Base-by-base conservation (phyloP, 2,329 filamentous ascomycete species). In the Beauveria brongniartii region DNA sequence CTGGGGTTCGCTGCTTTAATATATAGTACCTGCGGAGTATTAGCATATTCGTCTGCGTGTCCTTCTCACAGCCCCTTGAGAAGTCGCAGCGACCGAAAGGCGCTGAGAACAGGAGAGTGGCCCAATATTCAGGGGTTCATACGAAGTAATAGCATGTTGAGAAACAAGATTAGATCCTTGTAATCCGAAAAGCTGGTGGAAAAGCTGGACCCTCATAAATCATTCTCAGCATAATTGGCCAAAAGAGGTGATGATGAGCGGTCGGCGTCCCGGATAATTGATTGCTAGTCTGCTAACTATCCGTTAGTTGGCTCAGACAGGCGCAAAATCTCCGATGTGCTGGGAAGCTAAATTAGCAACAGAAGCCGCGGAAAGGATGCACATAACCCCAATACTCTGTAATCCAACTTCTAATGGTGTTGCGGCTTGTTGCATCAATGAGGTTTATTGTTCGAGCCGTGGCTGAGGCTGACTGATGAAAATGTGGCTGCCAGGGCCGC, bases 381-480 rank as follows among this genome's bases (percentile, higher is more conserved):
- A 37, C 6, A 37, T 14, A 5, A 37, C 12, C 16, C 34, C 9
- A 37, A 14, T 34, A 14, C 30, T 12, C 24, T 58, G 43, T 43
- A 30, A 24, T 18, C 47, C 47, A 44, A 51, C 47, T 24, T 34
- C 37, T 34, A n/a, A 6, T 58, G 55, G 55, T 28, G 22, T 28
- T 6, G 24, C 34, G 44, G 55, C 5, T 58, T 52, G 24, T 52
- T 44, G 56, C 47, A 37, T 24, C n/a, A 12, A 43, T 52, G 56
- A 51, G 47, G 47, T 20, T 52, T 58, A 34, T 30, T 16, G 1
- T 22, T 34, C 14, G 20, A 12, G 14, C 37, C 18, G 56, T 8
- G 47, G 56, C 47, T 59, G 56, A 59, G 56, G 47, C 56, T 59
- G 56, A 52, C 47, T 52, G 47, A 41, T 24, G 22, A 9, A 24